Base-by-base conservation (phyloP, 257 asterid species). In the Galeopsis tetrahit region DNA sequence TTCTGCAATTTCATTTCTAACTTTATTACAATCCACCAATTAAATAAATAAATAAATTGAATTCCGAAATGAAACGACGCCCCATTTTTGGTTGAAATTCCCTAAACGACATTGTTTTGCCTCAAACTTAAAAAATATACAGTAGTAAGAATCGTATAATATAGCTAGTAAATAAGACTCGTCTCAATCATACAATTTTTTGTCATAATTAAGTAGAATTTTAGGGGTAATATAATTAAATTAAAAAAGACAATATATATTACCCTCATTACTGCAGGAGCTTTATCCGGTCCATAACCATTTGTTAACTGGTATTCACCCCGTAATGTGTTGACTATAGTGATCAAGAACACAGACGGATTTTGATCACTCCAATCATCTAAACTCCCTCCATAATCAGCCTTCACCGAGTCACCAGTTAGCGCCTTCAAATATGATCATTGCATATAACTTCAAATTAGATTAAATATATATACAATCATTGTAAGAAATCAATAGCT, bases 231-330 rank as follows among this genome's bases (percentile, higher is more conserved):
- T n/a, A n/a, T n/a, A n/a, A n/a, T n/a, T n/a, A n/a, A n/a, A n/a
- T n/a, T n/a, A n/a, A n/a, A n/a, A n/a, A n/a, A 21, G 42, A 31
- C 9, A 32, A 4, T 9, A 35, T 55, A 4, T 9, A 35, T 55
- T 65, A 66, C 78, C 51, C 31, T 66, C 42, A 56, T 55, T 0
- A 66, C 68, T 7, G 39, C 52, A 1, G 73, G 78, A 58, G 78
- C 66, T 44, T 31, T 44, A 56, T 44, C 60, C 3, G 62, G 78
- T 4, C 68, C 78, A 44, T 65, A 56, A 57, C 72, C 72, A 56
- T 74, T 74, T 6, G 78, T 66, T 33, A 63, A 43, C 42, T 73
- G 77, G 65, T 63, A 73, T 28, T 64, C 77, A 42, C 59, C 71
- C 4, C 43, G 17, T 38, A 64, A 21, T 3, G 46, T 36, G 9